Base-by-base conservation (phyloP, 352 stramenopile genomes). In the Pythium aquatile region DNA sequence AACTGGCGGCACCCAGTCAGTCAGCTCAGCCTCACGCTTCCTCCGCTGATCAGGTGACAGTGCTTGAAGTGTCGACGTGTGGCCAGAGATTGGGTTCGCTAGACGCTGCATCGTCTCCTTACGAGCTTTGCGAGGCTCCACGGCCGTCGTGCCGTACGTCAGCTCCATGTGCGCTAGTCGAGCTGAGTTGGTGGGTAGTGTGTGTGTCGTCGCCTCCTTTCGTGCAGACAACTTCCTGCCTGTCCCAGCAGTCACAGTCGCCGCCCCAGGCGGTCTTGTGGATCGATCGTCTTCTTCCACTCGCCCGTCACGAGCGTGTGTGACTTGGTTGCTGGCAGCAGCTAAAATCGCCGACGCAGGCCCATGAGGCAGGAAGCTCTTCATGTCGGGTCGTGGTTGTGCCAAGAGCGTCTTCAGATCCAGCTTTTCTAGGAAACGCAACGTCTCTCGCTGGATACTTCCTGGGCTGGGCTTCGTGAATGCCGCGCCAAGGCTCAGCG, bases 1-100 rank as follows among this genome's bases (percentile, higher is more conserved):
- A 4, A 58, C 51, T 13, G 28, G 11, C 4, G 63, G 55, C 1
- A 46, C 35, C 63, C 64, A 70, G 2, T 33, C 14, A 3, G 14
- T 17, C 3, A 74, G n/a, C 13, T 72, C 77, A 4, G 64, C 42
- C 29, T 86, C 76, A 8, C 84, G 78, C 44, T 79, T 83, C 49
- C 78, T 74, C 2, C 84, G 77, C n/a, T 78, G 72, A 7, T 73
- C 81, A 2, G 74, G 74, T 1, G 84, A 79, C 3, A 93, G 66
- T 26, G 84, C 84, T 52, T 84, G 72, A 8, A 93, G 57, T 10
- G 82, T 91, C 30, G 82, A 89, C 10, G 80, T 77, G 62, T 86
- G 72, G 1, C 84, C 80, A n/a, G 74, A 68, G 47, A 93, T 88
- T 24, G 84, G 84, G 61, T 93, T 89, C 13, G 84, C 73, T 1